Percentiles rank a stretch among this genome's conserved stretches.
These are phyloP conservation scores for Tolypocladium pustulatum DNA, from an alignment of 2,329 filamentous ascomycete genomes.

Conservation along the genomic window DNA sequence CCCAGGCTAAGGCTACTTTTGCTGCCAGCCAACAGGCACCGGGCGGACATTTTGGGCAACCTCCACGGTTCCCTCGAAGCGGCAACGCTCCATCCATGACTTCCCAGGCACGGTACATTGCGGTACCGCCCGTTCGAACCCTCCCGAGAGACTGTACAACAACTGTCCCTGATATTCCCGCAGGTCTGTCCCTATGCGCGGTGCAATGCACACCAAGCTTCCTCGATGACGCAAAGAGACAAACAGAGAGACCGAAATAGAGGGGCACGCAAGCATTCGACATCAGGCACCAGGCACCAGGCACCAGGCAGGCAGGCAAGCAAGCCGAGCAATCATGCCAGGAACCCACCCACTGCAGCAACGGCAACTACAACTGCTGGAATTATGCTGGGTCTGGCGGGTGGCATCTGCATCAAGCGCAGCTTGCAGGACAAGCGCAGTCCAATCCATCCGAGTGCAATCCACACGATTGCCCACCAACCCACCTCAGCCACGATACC, in stretches of 20 bases:
- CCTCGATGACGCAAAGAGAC: background rate
- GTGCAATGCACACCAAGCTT: background rate
- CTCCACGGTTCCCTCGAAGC: background rate
- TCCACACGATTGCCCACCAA: background rate
- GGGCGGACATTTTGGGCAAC: background rate
- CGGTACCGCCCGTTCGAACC: background rate
- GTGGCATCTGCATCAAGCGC: background rate
- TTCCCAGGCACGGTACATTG: too few relatives aligned
- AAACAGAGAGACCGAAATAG: background rate
- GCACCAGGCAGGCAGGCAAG: background rate
- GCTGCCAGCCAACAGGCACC: background rate
- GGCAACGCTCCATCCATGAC: background rate
- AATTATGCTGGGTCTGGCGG: background rate
- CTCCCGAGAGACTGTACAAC: background rate
- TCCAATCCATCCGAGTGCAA: too few relatives aligned
- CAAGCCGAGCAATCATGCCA: background rate
- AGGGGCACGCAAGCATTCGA: background rate
- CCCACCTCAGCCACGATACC: background rate
- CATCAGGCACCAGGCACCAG: background rate
- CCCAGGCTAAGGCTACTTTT: background rate
- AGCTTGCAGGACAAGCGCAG: background rate
- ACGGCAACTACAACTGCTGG: background rate
- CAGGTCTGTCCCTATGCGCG: background rate
- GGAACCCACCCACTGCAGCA: background rate
- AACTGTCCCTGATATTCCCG: background rate